Evolutionary conservation across 192 early-diverging fungal genomes (phyloP).

Genomic region (Allomyces javanicus): DNA sequence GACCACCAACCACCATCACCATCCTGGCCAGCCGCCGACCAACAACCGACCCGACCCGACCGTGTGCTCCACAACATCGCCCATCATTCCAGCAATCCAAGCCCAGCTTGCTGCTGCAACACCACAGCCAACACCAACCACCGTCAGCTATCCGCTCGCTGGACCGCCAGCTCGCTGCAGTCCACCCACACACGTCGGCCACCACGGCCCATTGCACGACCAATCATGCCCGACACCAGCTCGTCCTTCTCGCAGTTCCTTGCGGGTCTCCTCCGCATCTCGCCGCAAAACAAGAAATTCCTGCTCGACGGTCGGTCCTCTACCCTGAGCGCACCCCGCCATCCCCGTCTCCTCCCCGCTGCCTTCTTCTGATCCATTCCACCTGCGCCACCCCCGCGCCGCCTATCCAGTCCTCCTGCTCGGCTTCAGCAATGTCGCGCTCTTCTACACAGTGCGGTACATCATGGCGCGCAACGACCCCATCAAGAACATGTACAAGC

Average conservation of each 20-base stretch:
- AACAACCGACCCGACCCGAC: too few relatives aligned
- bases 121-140: too few relatives aligned
- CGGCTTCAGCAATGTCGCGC: constrained; percentile 69
- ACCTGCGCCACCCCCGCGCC: too few relatives aligned
- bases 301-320: background rate
- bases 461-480: constrained; percentile 57
- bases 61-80: background rate
- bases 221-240: background rate
- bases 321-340: too few relatives aligned
- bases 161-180: background rate
- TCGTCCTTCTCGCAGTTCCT: background rate
- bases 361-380: too few relatives aligned
- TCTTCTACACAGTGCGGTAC: constrained; percentile 74
- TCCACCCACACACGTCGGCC: background rate
- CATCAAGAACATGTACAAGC: constrained; percentile 41
- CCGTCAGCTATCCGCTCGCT: too few relatives aligned
- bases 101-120: too few relatives aligned
- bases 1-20: too few relatives aligned
- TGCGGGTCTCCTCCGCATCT: background rate
- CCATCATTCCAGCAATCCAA: background rate
- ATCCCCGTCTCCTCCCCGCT: too few relatives aligned
- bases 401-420: constrained; percentile 38
- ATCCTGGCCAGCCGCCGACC: too few relatives aligned
- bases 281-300: background rate
- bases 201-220: background rate